These are phyloP conservation scores for Lyophyllum semitale DNA, from an alignment of 768 basidiomycete species.

Conservation along the genomic window DNA sequence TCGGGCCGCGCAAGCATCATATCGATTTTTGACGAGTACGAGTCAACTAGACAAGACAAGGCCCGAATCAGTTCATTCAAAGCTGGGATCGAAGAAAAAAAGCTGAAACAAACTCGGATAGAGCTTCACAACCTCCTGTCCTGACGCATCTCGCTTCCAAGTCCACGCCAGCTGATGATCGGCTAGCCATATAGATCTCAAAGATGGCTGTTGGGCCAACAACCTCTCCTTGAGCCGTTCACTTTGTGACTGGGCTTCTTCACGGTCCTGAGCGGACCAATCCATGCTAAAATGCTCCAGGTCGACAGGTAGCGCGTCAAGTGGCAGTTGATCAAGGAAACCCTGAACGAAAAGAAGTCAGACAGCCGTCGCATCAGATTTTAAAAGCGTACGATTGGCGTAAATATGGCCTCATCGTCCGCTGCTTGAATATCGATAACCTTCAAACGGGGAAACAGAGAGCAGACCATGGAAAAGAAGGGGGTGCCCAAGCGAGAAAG, in stretches of 20 bases:
- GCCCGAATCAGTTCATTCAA: too few species aligned
- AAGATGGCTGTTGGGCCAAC: not conserved
- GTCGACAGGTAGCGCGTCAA: not conserved
- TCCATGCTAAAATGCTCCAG: not conserved
- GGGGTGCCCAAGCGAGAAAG: not conserved
- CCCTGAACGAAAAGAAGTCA: not conserved
- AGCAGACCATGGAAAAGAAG: not conserved
- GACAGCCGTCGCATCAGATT: not conserved
- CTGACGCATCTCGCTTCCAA: not conserved
- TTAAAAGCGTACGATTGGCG: not conserved
- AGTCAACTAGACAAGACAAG: too few species aligned
- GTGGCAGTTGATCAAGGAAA: not conserved
- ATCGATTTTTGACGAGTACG: too few species aligned
- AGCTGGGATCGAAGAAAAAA: too few species aligned
- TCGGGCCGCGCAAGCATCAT: too few species aligned
- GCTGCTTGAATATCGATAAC: not conserved
- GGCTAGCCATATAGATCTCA: not conserved
- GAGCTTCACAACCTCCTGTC: too few species aligned
- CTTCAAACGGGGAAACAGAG: not conserved
- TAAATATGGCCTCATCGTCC: not conserved
- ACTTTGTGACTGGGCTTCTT: not conserved
- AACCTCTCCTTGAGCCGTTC: not conserved
- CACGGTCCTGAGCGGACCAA: not conserved
- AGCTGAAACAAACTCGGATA: too few species aligned
- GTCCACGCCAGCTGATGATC: not conserved